These are phyloP conservation scores for Salix viminalis DNA, from an alignment of 345 rosid species.

Conservation along the genomic window DNA sequence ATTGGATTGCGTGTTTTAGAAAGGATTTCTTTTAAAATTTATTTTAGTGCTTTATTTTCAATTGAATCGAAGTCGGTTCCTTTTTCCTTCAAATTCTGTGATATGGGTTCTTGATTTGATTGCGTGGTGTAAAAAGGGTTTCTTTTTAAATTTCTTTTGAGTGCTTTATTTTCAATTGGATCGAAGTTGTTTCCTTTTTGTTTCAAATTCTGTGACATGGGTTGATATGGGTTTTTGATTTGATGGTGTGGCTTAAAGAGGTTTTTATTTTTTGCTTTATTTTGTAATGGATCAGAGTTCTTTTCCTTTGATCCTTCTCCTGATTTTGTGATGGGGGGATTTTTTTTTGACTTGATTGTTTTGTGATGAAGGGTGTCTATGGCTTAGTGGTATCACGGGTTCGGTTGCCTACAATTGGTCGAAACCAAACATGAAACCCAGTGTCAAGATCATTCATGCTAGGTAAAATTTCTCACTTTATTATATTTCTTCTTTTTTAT, in stretches of 20 bases:
- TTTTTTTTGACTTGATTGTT: slow-evolving; percentile 6
- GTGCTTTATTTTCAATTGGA: not conserved
- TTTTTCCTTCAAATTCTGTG: not conserved
- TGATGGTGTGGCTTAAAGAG: not conserved
- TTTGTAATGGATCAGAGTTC: not conserved
- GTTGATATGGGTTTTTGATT: not conserved
- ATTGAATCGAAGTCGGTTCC: not conserved
- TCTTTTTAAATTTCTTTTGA: not conserved
- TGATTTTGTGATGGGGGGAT: not conserved
- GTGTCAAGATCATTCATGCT: too few species aligned
- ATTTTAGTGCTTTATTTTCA: not conserved
- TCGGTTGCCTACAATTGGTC: slow-evolving; percentile 96
- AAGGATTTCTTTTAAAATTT: not conserved
- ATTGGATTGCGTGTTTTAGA: not conserved
- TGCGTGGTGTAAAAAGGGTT: not conserved
- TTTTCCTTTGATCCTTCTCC: not conserved
- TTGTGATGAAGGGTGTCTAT: slow-evolving; percentile 52
- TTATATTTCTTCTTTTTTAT: too few species aligned
- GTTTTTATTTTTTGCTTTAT: not conserved
- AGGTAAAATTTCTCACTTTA: too few species aligned
- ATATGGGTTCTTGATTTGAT: slow-evolving; percentile 4
- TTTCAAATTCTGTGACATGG: not conserved
- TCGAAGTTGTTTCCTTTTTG: not conserved
- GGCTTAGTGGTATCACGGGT: slow-evolving; percentile 86
- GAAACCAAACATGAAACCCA: slow-evolving; percentile 38